phyloP scores from a whole-genome alignment of 2,329 filamentous ascomycete species.

The Scedosporium dehoogii region DNA sequence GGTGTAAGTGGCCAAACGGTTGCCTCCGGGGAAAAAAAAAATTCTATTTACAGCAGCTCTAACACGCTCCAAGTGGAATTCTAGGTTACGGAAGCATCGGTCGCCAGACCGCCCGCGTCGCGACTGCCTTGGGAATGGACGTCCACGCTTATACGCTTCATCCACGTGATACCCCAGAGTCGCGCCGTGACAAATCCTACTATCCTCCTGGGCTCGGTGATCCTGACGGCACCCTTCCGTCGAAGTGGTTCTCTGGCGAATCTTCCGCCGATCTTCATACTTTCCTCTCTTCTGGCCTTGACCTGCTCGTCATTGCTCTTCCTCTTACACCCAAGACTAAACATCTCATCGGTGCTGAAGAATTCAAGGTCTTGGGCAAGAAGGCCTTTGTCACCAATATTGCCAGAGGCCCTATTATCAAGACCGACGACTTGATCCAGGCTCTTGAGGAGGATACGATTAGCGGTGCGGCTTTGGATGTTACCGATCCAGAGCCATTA shows the following conservation, averaged over 20 bases:
- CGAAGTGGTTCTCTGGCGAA: slow-evolving; percentile 39
- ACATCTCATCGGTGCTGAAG: slow-evolving; percentile 38
- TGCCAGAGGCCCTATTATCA: slow-evolving; percentile 45
- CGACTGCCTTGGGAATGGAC: slow-evolving; percentile 57
- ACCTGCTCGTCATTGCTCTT: slow-evolving; percentile 40
- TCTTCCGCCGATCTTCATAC: slow-evolving; percentile 32
- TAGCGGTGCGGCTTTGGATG: slow-evolving; percentile 63
- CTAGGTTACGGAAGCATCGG: slow-evolving; percentile 46
- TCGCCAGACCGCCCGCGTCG: slow-evolving; percentile 44
- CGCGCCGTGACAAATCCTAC: slow-evolving; percentile 53
- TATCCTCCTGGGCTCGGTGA: slow-evolving; percentile 57
- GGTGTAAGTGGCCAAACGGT: slow-evolving; percentile 29
- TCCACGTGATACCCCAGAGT: slow-evolving; percentile 56
- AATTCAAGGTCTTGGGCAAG: slow-evolving; percentile 35
- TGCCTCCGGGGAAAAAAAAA: not conserved
- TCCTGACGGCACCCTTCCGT: slow-evolving; percentile 35
- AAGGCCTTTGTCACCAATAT: slow-evolving; percentile 62
- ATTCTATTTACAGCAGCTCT: not conserved
- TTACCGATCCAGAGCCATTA: slow-evolving; percentile 71
- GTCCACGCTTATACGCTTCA: slow-evolving; percentile 68
- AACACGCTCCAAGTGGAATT: slow-evolving; percentile 28
- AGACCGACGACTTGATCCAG: slow-evolving; percentile 47
- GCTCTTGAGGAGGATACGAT: slow-evolving; percentile 40
- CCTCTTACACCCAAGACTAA: slow-evolving; percentile 39
- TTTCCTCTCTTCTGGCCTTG: slow-evolving; percentile 40